These are phyloP conservation scores for Daldinia grandis DNA, from an alignment of 495 filamentous ascomycete genomes.

Conservation along the genomic window DNA sequence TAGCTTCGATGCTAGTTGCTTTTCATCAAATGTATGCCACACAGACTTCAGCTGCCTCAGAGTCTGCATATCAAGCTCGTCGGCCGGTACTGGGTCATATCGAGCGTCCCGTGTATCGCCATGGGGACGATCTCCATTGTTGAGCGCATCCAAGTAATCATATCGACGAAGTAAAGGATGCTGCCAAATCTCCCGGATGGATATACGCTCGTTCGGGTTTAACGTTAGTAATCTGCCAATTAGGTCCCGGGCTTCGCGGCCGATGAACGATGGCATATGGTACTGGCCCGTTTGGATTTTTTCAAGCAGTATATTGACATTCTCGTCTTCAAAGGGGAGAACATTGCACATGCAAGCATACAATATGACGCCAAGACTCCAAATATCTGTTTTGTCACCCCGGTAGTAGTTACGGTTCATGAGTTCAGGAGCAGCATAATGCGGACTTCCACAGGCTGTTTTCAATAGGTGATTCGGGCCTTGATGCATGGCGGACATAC, in stretches of 20 bases:
- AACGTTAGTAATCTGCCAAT: conserved; percentile 77
- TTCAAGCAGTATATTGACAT: conserved; percentile 64
- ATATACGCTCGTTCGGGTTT: conserved; percentile 78
- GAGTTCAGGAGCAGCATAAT: conserved; percentile 94
- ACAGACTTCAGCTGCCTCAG: conserved; percentile 84
- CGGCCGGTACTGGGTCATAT: conserved; percentile 48
- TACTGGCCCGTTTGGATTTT: conserved; percentile 77
- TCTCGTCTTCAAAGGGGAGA: conserved; percentile 79
- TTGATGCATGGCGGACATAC: conserved; percentile 95
- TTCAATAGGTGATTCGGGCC: conserved; percentile 71
- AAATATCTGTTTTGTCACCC: conserved; percentile 86
- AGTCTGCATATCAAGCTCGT: conserved; percentile 78
- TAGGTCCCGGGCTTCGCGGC: conserved; percentile 77
- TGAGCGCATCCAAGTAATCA: conserved; percentile 68
- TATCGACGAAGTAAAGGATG: conserved; percentile 86
- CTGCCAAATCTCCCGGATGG: conserved; percentile 78
- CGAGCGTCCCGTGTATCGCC: conserved; percentile 40
- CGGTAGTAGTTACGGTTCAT: conserved; percentile 75
- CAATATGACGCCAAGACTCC: conserved; percentile 93
- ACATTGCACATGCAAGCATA: conserved; percentile 81
- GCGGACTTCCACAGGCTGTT: conserved; percentile 94
- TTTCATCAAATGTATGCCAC: conserved; percentile 82
- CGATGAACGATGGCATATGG: conserved; percentile 72
- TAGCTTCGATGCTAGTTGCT: conserved; percentile 72
- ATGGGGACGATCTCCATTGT: conserved; percentile 42